Percentiles rank a stretch among this genome's conserved stretches.
These are phyloP conservation scores for Epichloe baconii DNA, from an alignment of 2,329 filamentous ascomycete genomes.

Conservation along the genomic window DNA sequence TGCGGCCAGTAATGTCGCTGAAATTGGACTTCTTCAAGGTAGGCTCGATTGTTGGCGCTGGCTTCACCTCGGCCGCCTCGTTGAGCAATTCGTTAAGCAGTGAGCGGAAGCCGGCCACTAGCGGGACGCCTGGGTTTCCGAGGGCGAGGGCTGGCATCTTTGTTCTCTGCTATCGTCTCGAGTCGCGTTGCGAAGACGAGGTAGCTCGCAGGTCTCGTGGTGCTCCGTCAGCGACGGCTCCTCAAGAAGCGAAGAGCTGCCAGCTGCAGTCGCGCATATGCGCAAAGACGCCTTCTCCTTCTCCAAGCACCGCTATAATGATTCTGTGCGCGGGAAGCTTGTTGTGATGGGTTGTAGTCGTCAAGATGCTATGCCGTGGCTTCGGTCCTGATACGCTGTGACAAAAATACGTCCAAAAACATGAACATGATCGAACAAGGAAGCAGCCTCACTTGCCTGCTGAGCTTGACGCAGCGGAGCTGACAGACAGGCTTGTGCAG, in stretches of 20 bases:
- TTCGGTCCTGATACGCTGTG: neutral
- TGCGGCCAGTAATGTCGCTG: constrained; percentile 31
- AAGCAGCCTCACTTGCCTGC: neutral
- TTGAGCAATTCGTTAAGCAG: constrained; percentile 45
- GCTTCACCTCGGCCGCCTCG: constrained; percentile 46
- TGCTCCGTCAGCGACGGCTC: neutral
- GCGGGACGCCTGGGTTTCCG: constrained; percentile 34
- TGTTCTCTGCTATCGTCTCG: neutral
- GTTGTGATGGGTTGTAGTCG: neutral
- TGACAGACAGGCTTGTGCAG: neutral
- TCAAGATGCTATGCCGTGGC: neutral
- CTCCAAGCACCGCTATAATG: neutral
- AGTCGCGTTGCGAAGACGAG: neutral
- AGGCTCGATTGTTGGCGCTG: constrained; percentile 53
- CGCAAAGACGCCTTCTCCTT: neutral
- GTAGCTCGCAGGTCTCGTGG: neutral
- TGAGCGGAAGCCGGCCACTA: constrained; percentile 38
- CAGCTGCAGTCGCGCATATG: neutral
- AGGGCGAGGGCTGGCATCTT: constrained; percentile 37
- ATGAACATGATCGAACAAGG: neutral
- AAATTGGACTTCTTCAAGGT: constrained; percentile 60
- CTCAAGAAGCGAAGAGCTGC: neutral
- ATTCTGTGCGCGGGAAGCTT: neutral
- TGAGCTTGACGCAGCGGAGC: neutral
- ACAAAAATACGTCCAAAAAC: neutral